Evolutionary conservation across 257 asterid species (phyloP).

Genomic region (Salvia splendens): DNA sequence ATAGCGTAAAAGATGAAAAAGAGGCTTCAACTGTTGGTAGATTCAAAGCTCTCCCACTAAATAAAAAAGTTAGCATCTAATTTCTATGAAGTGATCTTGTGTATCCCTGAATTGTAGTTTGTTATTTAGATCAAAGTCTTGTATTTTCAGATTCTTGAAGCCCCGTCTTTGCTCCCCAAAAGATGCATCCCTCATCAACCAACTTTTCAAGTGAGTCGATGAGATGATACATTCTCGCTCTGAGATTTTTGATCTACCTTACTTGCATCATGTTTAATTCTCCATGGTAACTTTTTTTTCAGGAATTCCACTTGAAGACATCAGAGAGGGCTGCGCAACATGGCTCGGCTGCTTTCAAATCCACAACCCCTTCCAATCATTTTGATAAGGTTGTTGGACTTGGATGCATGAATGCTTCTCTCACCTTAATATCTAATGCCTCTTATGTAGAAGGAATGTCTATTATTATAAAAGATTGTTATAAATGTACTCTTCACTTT

Average conservation of each 20-base stretch:
- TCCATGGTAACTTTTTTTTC: conserved; percentile 36
- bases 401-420: conserved; percentile 18
- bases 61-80: conserved; percentile 67
- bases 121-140: conserved; percentile 26
- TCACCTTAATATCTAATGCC: neutral
- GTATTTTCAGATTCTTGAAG: conserved; percentile 71
- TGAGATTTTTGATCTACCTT: neutral
- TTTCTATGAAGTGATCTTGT: neutral
- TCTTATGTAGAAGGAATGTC: neutral
- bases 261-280: conserved; percentile 24
- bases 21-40: conserved; percentile 48
- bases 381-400: conserved; percentile 27
- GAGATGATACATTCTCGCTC: neutral
- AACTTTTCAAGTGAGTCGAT: conserved; percentile 66
- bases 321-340: conserved; percentile 82
- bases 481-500: conserved; percentile 4
- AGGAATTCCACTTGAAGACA: conserved; percentile 91
- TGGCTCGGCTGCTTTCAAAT: conserved; percentile 46
- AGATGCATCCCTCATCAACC: conserved; percentile 71
- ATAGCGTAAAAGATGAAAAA: conserved; percentile 51
- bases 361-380: conserved; percentile 35
- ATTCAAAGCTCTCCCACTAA: conserved; percentile 91
- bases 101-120: conserved; percentile 23
- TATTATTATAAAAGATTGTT: neutral
- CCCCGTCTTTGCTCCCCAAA: conserved; percentile 73